phyloP scores from a whole-genome alignment of 2,329 filamentous ascomycete genomes.

The Cladosporium sp. region DNA sequence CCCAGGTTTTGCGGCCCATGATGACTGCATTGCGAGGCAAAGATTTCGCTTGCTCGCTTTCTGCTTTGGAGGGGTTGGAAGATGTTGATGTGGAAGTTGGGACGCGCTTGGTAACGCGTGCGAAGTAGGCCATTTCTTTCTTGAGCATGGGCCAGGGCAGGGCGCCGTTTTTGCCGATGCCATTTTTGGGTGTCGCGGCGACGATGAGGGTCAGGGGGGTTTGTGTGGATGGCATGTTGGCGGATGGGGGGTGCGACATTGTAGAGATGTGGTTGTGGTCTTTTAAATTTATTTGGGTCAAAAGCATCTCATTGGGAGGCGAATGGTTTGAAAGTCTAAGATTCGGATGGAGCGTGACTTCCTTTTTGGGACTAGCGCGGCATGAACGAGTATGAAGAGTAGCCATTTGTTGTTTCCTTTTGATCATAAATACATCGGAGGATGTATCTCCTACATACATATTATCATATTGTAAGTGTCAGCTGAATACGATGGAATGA shows the following conservation, averaged over 20 bases:
- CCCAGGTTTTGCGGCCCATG: constrained; percentile 98
- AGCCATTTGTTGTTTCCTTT: no score
- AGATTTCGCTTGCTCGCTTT: background rate
- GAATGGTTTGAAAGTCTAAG: background rate
- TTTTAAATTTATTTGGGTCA: background rate
- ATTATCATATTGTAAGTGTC: no score
- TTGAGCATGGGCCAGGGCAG: constrained; percentile 89
- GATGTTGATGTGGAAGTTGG: constrained; percentile 51
- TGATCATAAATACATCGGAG: no score
- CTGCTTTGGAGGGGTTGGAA: constrained; percentile 28
- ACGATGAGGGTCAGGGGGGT: constrained; percentile 77
- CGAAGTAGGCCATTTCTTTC: constrained; percentile 94
- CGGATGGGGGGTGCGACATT: background rate
- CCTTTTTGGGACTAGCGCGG: background rate
- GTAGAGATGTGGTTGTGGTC: background rate
- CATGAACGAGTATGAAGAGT: background rate
- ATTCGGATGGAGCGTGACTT: background rate
- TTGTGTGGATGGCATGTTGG: background rate
- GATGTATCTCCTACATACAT: no score
- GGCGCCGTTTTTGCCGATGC: constrained; percentile 76
- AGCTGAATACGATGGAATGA: no score
- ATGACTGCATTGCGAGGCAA: constrained; percentile 66
- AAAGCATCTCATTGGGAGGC: background rate
- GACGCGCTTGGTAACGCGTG: constrained; percentile 76
- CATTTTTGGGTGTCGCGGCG: constrained; percentile 82